Percentiles rank a stretch among this genome's conserved stretches.
Conservation (phyloP, 305 asterid genomes). For the Fraxinus sp. region DNA sequence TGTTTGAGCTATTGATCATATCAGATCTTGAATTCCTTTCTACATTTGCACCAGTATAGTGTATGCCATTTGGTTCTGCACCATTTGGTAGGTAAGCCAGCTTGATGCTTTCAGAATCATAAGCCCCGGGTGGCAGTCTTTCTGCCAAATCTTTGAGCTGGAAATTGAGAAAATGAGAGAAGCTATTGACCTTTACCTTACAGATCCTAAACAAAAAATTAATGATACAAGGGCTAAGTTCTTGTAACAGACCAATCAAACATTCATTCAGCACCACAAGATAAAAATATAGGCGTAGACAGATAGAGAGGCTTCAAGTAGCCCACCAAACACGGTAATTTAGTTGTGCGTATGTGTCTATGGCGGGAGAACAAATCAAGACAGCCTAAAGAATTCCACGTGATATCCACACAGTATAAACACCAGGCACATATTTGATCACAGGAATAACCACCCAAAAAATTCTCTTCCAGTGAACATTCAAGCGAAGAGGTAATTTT, state of each 20-base stretch:
- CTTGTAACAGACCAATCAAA: background rate
- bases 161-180: conserved; percentile 20
- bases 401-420: background rate
- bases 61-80: conserved; percentile 55
- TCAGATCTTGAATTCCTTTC: conserved; percentile 55
- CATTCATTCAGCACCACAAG: background rate
- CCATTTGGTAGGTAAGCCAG: conserved; percentile 66
- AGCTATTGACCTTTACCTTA: background rate
- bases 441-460: background rate
- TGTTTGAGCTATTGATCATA: conserved; percentile 34
- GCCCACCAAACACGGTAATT: background rate
- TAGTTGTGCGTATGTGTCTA: background rate
- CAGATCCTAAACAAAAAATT: background rate
- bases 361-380: background rate
- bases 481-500: background rate
- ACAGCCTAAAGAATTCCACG: background rate
- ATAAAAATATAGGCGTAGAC: background rate
- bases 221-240: background rate
- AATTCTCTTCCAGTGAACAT: background rate
- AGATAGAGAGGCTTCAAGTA: background rate
- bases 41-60: conserved; percentile 45
- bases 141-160: conserved; percentile 98
- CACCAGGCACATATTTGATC: background rate
- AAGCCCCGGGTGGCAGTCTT: conserved; percentile 85
- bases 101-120: conserved; percentile 70